phyloP scores from a whole-genome alignment of 768 basidiomycete species.

The Trametes elegans region DNA sequence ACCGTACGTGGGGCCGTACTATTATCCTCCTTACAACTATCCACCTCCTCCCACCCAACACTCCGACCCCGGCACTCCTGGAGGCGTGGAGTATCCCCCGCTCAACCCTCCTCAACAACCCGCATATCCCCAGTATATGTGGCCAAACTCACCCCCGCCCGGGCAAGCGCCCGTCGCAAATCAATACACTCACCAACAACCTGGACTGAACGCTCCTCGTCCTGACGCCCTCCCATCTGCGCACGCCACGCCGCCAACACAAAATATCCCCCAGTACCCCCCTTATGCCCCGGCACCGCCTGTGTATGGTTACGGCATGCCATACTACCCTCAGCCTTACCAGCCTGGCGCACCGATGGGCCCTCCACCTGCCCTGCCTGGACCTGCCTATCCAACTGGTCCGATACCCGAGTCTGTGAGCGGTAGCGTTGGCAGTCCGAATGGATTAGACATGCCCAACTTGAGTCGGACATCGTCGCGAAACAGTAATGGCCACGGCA shows the following conservation, averaged over 20 bases:
- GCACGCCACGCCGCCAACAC: constrained; percentile 32
- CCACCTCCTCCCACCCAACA: constrained; percentile 43
- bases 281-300: constrained; percentile 27
- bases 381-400: constrained; percentile 11
- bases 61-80: constrained; percentile 33
- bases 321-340: constrained; percentile 14
- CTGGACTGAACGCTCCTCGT: constrained; percentile 15
- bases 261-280: constrained; percentile 33
- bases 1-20: constrained; percentile 44
- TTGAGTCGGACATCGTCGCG: constrained; percentile 35
- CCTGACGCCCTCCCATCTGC: constrained; percentile 27
- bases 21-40: constrained; percentile 52
- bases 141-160: constrained; percentile 30
- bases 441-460: constrained; percentile 24
- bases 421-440: constrained; percentile 27
- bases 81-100: constrained; percentile 32
- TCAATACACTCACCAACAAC: constrained; percentile 25
- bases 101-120: constrained; percentile 25
- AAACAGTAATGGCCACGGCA: constrained; percentile 32
- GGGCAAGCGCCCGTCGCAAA: constrained; percentile 20
- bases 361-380: constrained; percentile 16
- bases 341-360: constrained; percentile 16
- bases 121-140: constrained; percentile 35
- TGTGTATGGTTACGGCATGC: constrained; percentile 27
- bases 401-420: constrained; percentile 10